Evolutionary conservation across 139 green algal genomes (phyloP).

Genomic region (Chlorella sp.): DNA sequence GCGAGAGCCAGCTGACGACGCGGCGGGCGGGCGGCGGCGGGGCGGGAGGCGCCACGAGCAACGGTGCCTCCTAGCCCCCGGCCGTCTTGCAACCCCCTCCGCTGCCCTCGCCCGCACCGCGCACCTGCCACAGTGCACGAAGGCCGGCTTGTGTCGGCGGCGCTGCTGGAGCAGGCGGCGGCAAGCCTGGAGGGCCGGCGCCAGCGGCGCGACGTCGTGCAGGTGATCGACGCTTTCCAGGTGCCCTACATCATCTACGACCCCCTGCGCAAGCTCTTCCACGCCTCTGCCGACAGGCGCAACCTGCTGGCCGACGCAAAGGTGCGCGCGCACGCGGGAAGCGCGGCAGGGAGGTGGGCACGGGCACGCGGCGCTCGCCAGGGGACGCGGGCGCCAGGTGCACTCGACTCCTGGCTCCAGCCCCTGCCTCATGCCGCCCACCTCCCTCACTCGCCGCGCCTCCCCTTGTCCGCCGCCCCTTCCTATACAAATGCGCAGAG

Average conservation of each 20-base stretch:
- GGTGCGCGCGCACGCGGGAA: slow-evolving; percentile 12
- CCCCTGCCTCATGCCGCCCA: neutral
- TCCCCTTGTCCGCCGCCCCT: neutral
- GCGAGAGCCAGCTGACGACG: slow-evolving; percentile 8
- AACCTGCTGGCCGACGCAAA: slow-evolving; percentile 51
- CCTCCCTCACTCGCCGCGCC: neutral
- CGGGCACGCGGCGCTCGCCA: too few relatives aligned
- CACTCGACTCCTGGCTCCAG: too few relatives aligned
- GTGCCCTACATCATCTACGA: slow-evolving; percentile 66
- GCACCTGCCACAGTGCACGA: slow-evolving; percentile 7
- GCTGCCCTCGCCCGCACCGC: neutral
- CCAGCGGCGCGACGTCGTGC: neutral
- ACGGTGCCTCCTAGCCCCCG: neutral
- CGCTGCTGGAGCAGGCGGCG: slow-evolving; percentile 45
- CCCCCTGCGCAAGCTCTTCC: slow-evolving; percentile 54
- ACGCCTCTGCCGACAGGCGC: neutral
- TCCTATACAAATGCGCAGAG: slow-evolving; percentile 53
- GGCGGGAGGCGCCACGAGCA: slow-evolving; percentile 11
- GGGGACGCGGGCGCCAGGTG: too few relatives aligned
- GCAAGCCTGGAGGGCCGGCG: neutral
- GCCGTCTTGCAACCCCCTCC: neutral
- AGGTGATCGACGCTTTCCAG: slow-evolving; percentile 61
- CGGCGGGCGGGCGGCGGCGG: neutral
- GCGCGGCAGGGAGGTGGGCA: too few relatives aligned
- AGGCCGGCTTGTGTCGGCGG: slow-evolving; percentile 32